phyloP scores from a whole-genome alignment of 2,329 filamentous ascomycete genomes.

The Penicillium sp. region DNA sequence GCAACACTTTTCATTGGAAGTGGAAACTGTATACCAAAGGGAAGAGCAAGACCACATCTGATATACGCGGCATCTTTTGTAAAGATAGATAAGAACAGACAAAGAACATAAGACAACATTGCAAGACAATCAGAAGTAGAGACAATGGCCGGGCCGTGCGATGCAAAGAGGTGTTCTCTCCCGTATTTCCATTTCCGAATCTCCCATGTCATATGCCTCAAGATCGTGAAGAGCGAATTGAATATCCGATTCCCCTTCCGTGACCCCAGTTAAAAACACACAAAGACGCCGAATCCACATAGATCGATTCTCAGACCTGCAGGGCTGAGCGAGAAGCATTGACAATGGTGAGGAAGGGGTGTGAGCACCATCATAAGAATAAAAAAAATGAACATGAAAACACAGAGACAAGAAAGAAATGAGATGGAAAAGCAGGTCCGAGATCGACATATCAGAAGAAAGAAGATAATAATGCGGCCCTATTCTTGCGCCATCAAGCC shows the following conservation, averaged over 20 bases:
- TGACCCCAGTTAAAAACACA: slow-evolving; percentile 8
- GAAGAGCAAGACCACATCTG: slow-evolving; percentile 10
- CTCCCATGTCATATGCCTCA: slow-evolving; percentile 22
- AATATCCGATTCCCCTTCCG: slow-evolving; percentile 3
- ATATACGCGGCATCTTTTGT: slow-evolving; percentile 14
- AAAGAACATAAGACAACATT: slow-evolving; percentile 9
- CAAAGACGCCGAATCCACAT: slow-evolving; percentile 16
- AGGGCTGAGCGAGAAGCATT: slow-evolving; percentile 11
- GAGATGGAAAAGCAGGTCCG: slow-evolving; percentile 3
- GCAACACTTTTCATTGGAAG: slow-evolving; percentile 16
- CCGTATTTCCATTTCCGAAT: slow-evolving; percentile 21
- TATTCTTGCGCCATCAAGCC: slow-evolving; percentile 36
- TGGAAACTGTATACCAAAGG: slow-evolving; percentile 23
- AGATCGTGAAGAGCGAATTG: slow-evolving; percentile 19
- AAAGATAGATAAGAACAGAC: slow-evolving; percentile 13
- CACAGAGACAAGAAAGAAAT: slow-evolving; percentile 10
- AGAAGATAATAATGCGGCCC: slow-evolving; percentile 23
- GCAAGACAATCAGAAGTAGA: slow-evolving; percentile 11
- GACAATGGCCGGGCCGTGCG: slow-evolving; percentile 22
- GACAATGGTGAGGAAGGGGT: slow-evolving; percentile 10
- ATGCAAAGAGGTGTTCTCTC: slow-evolving; percentile 20
- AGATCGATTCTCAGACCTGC: slow-evolving; percentile 11
- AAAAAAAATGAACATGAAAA: slow-evolving; percentile 19
- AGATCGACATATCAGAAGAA: slow-evolving; percentile 11
- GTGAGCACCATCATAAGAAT: slow-evolving; percentile 17